These are phyloP conservation scores for Citrus cavaleriei DNA, from an alignment of 345 rosid species.

Conservation along the genomic window DNA sequence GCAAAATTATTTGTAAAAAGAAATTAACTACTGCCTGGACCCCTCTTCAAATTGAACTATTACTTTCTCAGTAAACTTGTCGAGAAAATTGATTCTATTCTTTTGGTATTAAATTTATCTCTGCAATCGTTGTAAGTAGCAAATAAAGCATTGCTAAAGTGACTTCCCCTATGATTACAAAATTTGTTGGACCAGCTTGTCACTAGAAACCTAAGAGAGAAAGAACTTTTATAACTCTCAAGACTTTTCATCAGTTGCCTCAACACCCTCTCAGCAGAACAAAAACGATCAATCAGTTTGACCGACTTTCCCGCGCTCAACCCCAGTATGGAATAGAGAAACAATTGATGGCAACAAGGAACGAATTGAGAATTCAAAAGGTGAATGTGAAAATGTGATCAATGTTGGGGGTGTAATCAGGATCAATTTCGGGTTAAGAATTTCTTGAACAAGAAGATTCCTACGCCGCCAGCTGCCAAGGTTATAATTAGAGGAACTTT, in stretches of 20 bases:
- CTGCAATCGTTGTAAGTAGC: background rate
- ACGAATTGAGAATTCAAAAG: background rate
- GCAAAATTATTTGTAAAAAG: too few relatives aligned
- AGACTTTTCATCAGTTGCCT: background rate
- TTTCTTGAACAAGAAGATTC: slow-evolving; percentile 51
- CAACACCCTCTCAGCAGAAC: background rate
- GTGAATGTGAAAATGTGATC: slow-evolving; percentile 10
- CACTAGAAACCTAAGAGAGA: slow-evolving; percentile 2
- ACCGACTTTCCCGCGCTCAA: slow-evolving; percentile 8
- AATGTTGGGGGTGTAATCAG: background rate
- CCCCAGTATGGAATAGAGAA: background rate
- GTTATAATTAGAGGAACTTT: slow-evolving; percentile 53
- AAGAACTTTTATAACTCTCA: slow-evolving; percentile 2
- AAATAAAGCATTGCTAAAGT: slow-evolving; percentile 1
- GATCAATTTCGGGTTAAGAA: slow-evolving; percentile 40
- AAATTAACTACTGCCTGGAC: background rate
- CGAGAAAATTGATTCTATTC: background rate
- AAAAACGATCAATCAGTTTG: background rate
- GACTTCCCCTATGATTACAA: background rate
- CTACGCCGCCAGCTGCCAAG: slow-evolving; percentile 62
- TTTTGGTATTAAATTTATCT: background rate
- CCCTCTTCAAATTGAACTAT: background rate
- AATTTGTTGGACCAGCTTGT: slow-evolving; percentile 8
- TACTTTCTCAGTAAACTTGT: background rate
- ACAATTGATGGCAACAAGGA: slow-evolving; percentile 7